Conservation (phyloP, 2,329 filamentous ascomycete genomes). For the Talaromyces atroroseus region DNA sequence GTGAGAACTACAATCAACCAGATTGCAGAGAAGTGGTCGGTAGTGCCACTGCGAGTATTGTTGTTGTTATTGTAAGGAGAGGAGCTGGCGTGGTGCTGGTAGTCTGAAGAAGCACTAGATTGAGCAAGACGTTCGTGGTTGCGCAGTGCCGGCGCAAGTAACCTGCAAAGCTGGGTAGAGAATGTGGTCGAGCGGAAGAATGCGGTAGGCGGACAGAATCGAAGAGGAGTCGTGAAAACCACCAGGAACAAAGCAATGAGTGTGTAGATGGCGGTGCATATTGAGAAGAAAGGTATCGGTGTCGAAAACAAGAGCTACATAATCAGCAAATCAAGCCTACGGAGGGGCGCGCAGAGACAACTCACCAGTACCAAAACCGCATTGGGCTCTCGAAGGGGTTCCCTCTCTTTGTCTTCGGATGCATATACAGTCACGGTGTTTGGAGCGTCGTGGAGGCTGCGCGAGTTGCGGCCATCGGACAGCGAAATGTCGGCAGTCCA, state of each 20-base stretch:
- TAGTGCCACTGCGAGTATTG: slow-evolving; percentile 21
- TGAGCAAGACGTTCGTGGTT: slow-evolving; percentile 35
- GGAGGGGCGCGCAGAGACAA: slow-evolving; percentile 4
- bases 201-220: slow-evolving; percentile 44
- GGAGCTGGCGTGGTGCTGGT: slow-evolving; percentile 16
- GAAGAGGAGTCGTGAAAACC: slow-evolving; percentile 49
- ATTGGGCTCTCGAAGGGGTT: slow-evolving; percentile 5
- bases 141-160: slow-evolving; percentile 51
- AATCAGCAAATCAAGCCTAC: background rate
- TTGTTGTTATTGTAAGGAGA: slow-evolving; percentile 27
- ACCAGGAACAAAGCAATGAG: slow-evolving; percentile 48
- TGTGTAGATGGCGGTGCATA: slow-evolving; percentile 51
- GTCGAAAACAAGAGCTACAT: slow-evolving; percentile 49
- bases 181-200: slow-evolving; percentile 44
- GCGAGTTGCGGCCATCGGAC: slow-evolving; percentile 8
- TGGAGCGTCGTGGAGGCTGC: slow-evolving; percentile 10
- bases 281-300: slow-evolving; percentile 51
- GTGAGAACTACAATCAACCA: slow-evolving; percentile 49
- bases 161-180: slow-evolving; percentile 45
- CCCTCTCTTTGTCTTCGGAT: slow-evolving; percentile 4
- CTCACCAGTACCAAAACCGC: slow-evolving; percentile 17
- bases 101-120: slow-evolving; percentile 17
- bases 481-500: slow-evolving; percentile 9
- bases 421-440: slow-evolving; percentile 12
- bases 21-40: slow-evolving; percentile 30